phyloP scores from a whole-genome alignment of 192 early-diverging fungal genomes.

The Coemansia sp. region DNA sequence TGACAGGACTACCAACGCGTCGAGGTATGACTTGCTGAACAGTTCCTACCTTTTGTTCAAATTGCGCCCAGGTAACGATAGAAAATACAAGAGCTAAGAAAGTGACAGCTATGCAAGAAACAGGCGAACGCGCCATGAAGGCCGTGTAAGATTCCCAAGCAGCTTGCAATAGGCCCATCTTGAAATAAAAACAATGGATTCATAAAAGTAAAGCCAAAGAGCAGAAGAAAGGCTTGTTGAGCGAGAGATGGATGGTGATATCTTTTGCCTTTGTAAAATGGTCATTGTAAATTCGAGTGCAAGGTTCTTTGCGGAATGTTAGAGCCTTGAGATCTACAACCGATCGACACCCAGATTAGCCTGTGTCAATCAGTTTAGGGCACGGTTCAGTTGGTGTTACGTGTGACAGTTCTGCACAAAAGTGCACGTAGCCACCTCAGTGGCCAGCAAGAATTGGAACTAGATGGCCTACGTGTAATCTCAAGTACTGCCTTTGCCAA shows the following conservation, averaged over 20 bases:
- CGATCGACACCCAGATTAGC: not conserved
- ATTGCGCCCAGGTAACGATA: constrained; percentile 45
- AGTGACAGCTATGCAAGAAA: constrained; percentile 19
- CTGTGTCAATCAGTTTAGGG: not conserved
- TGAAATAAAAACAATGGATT: not conserved
- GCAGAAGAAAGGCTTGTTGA: not conserved
- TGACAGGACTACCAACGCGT: not conserved
- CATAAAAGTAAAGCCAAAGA: not conserved
- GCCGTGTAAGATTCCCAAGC: constrained; percentile 38
- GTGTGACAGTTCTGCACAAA: no score
- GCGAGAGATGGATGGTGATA: not conserved
- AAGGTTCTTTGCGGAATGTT: no score
- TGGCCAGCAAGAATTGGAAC: no score
- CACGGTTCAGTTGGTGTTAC: not conserved
- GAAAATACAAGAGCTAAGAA: constrained; percentile 22
- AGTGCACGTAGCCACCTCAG: no score
- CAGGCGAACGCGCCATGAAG: constrained; percentile 38
- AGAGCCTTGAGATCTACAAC: not conserved
- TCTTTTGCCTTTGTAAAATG: not conserved
- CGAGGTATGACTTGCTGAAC: not conserved
- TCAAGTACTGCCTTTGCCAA: no score
- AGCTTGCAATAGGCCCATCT: constrained; percentile 32
- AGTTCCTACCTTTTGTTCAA: constrained; percentile 39
- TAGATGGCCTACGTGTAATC: no score
- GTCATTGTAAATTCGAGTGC: no score